A percentile compares a stretch with the other conserved stretches of the same genome.
These are phyloP conservation scores for Fusarium redolens DNA, from an alignment of 2,329 filamentous ascomycete genomes.

Conservation along the genomic window DNA sequence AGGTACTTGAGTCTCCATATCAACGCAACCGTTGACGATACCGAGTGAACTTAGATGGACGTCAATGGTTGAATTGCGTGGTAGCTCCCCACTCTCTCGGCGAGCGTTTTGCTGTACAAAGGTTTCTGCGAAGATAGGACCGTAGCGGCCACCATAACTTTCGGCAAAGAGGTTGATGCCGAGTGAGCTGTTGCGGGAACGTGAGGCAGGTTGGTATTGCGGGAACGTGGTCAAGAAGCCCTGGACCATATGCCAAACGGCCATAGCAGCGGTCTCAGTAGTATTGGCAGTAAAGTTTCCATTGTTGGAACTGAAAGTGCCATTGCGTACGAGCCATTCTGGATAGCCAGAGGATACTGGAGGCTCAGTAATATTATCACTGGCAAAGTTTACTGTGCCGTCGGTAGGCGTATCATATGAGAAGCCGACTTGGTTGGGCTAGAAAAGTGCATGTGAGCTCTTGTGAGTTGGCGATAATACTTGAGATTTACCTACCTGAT, in stretches of 20 bases:
- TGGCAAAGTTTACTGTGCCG: constrained; percentile 64
- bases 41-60: constrained; percentile 73
- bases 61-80: constrained; percentile 63
- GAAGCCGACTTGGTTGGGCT: constrained; percentile 78
- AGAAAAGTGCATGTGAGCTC: constrained; percentile 31
- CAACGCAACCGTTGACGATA: constrained; percentile 78
- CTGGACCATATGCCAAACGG: constrained; percentile 74
- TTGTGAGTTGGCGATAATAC: neutral
- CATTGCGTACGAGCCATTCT: constrained; percentile 63
- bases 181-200: constrained; percentile 56
- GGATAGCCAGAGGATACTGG: constrained; percentile 27
- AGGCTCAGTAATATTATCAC: constrained; percentile 50
- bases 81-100: constrained; percentile 61
- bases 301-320: constrained; percentile 71
- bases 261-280: constrained; percentile 65
- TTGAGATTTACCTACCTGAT: constrained; percentile 56
- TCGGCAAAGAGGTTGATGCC: constrained; percentile 76
- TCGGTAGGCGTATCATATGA: constrained; percentile 74
- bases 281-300: constrained; percentile 63
- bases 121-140: constrained; percentile 69
- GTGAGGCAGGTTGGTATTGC: constrained; percentile 61
- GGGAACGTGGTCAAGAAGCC: constrained; percentile 69
- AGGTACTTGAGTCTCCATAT: constrained; percentile 70
- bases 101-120: constrained; percentile 72
- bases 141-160: constrained; percentile 78